Evolutionary conservation across 306 rosid genomes (phyloP).

Genomic region (Cicer yamashitae): DNA sequence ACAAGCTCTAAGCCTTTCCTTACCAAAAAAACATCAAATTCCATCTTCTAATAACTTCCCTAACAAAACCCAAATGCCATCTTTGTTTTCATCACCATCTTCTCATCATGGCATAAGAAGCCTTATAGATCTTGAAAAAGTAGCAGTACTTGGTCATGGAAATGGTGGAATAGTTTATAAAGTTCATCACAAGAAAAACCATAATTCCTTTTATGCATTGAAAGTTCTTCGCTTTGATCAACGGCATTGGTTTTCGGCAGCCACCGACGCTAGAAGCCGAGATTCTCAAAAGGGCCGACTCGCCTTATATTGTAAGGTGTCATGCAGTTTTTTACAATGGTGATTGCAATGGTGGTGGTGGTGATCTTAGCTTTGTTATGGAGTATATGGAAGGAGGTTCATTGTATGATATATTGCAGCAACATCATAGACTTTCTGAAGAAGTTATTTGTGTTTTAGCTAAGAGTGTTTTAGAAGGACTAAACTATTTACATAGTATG

Average conservation of each 20-base stretch:
- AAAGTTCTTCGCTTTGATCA: slow-evolving; percentile 57
- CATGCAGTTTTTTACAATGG: slow-evolving; percentile 55
- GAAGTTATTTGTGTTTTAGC: slow-evolving; percentile 53
- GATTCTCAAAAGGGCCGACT: slow-evolving; percentile 64
- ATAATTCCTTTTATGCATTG: slow-evolving; percentile 57
- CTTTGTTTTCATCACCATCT: slow-evolving; percentile 28
- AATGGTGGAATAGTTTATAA: slow-evolving; percentile 66
- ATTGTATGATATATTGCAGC: slow-evolving; percentile 56
- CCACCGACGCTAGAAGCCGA: slow-evolving; percentile 59
- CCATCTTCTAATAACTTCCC: slow-evolving; percentile 36
- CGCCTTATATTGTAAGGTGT: slow-evolving; percentile 59
- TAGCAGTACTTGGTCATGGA: slow-evolving; percentile 65
- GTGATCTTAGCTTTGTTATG: slow-evolving; percentile 54
- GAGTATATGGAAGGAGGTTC: slow-evolving; percentile 77
- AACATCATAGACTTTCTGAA: slow-evolving; percentile 51
- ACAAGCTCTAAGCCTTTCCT: slow-evolving; percentile 62
- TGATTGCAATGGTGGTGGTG: slow-evolving; percentile 1
- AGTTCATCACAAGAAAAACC: slow-evolving; percentile 54
- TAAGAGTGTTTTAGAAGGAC: slow-evolving; percentile 56
- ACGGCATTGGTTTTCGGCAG: slow-evolving; percentile 30
- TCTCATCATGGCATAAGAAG: slow-evolving; percentile 41
- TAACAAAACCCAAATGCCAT: slow-evolving; percentile 30
- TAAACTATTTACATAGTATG: slow-evolving; percentile 57
- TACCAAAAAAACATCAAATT: slow-evolving; percentile 54
- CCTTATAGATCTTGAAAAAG: slow-evolving; percentile 61